Base-by-base conservation (phyloP, 345 rosid genomes). In the Camelina sativa region DNA sequence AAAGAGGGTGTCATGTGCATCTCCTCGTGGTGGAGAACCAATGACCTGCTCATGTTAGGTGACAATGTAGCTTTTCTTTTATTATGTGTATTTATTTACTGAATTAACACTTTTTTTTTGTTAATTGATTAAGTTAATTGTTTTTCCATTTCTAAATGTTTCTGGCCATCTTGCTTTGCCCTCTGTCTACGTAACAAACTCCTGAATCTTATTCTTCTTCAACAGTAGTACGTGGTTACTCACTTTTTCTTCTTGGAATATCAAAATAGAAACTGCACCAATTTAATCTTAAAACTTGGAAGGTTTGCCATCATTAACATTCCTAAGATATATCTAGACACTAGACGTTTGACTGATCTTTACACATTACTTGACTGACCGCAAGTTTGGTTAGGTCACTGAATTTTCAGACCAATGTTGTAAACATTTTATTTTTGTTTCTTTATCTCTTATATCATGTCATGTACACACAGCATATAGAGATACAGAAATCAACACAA, bases 1-100 rank as follows among this genome's bases (percentile, higher is more conserved):
- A 71, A 77, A 57, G 41, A 7, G 55, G 40, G 28, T 67, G 73
- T 66, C 84, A 80, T 81, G 83, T 82, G 87, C 88, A 69, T 68
- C 50, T 61, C 28, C 41, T 78, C 73, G 81, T 76, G 69, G 61
- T 75, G 75, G 62, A 57, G 61, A 77, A 79, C 85, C 84, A 78
- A 80, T 80, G 79, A 74, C 67, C 64, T 76, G 70, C 66, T 80
- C 76, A 66, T 62, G 69, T 71, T 71, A 43, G 57, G 50, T 68
- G 65, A 71, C 75, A 13, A 28, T 56, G 65, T n/a, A 40, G 61
- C 61, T 16, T 70, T 64, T 76, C 20, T 30, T 16, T 47, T 32
- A 3, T n/a, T 43, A 30, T 43, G 7, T 63, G 16, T n/a, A 50
- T 51, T 51, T 12, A 35, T 67, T 52, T 28, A 67, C 30, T 28